Base-by-base conservation (phyloP, 83 land plant genomes). In the Picea abies region DNA sequence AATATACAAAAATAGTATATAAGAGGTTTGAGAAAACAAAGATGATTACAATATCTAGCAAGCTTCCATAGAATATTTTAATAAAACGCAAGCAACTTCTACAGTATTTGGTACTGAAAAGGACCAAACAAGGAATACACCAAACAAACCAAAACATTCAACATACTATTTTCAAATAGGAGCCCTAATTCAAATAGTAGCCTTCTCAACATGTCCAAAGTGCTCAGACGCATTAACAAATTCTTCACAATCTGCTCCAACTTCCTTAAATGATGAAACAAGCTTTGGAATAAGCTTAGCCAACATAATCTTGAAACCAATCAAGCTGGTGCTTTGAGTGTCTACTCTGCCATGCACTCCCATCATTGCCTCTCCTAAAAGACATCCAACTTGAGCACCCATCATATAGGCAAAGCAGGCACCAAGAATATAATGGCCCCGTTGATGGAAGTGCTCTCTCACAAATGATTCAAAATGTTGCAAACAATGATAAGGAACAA, bases 401-500 rank as follows among this genome's bases (percentile, higher is more conserved):
- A 83, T 82, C 90, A 94, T 84, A 47, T 96, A 96, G 29, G 94
- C 93, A 75, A 86, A 86, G 81, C 35, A 32, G 35, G 1, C 2
- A 32, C 35, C 35, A 32, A 32, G 35, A 32, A 32, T 32, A 32
- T 32, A 58, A 37, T 72, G 76, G 17, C 88, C 82, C 70, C 88
- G 85, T 17, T 56, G 58, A 11, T 60, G 66, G 76, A 97, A 97
- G 86, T 96, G 98, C 77, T 95, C 92, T 52, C 88, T 82, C 58
- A 97, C 92, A 77, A 97, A 87, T 20, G 81, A 91, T 87, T 97
- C 98, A 85, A 95, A 96, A 84, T 94, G 95, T 97, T 97, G 91
- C 80, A 83, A 14, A 60, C 14, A 20, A 37, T 26, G n/a, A 32
- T 23, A 66, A 60, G 35, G 39, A 4, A 66, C 19, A 26, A 49